Conservation (phyloP, 192 early-diverging fungal species). For the Paraglomus occultum region DNA sequence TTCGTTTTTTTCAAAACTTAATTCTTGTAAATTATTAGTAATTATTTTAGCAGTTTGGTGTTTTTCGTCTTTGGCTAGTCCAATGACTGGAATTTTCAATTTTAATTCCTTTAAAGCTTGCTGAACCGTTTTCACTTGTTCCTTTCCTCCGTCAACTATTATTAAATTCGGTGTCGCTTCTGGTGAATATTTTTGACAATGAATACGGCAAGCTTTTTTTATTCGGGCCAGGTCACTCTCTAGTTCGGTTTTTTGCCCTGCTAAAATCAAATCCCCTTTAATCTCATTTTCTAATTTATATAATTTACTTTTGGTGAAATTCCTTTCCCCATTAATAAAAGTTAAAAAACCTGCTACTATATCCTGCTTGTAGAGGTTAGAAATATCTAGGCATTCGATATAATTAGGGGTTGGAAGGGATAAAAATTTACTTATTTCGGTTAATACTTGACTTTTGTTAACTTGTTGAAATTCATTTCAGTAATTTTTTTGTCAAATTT, state of each 20-base stretch:
- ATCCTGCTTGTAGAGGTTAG: slow-evolving; percentile 15
- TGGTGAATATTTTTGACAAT: slow-evolving; percentile 9
- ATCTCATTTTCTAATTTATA: background rate
- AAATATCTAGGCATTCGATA: slow-evolving; percentile 12
- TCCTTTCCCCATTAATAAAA: slow-evolving; percentile 17
- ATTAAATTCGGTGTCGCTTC: background rate
- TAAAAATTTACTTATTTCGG: too few species aligned
- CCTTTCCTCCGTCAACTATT: slow-evolving; percentile 16
- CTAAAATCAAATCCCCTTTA: too few species aligned
- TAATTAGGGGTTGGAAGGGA: background rate
- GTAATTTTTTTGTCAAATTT: too few species aligned
- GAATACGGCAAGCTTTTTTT: slow-evolving; percentile 3
- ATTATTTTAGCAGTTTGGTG: slow-evolving; percentile 5
- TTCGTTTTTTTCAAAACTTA: background rate
- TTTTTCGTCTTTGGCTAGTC: slow-evolving; percentile 15
- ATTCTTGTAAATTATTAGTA: slow-evolving; percentile 11
- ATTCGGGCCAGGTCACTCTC: background rate
- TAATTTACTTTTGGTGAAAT: slow-evolving; percentile 16
- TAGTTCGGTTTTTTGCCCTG: background rate
- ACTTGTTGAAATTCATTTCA: too few species aligned
- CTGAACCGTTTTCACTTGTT: background rate
- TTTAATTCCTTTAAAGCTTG: slow-evolving; percentile 4
- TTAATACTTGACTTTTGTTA: too few species aligned
- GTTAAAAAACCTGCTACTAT: slow-evolving; percentile 1
- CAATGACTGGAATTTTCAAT: background rate